Conservation (phyloP, 129 eudicot species). For the Escallonia herrerae region DNA sequence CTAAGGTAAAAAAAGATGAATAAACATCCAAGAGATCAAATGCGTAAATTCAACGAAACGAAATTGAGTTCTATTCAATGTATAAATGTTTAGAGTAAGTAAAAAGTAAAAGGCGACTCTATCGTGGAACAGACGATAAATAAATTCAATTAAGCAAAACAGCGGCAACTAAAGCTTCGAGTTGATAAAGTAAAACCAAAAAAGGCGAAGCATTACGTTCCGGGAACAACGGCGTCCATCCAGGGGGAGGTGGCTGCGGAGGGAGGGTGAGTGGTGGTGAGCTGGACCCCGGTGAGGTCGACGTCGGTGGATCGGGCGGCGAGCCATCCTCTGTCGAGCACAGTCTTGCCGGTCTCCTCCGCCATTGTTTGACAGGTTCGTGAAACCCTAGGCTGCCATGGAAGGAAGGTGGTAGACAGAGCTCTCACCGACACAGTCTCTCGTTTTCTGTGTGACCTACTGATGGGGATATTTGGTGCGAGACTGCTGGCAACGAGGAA, state of each 20-base stretch:
- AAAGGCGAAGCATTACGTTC: slow-evolving; percentile 48
- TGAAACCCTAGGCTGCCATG: too few relatives aligned
- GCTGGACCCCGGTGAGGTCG: slow-evolving; percentile 67
- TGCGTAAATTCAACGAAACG: too few relatives aligned
- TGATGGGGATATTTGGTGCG: too few relatives aligned
- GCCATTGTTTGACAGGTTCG: slow-evolving; percentile 2
- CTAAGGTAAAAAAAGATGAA: too few relatives aligned
- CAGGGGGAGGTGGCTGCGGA: slow-evolving; percentile 35
- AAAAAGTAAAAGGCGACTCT: background rate
- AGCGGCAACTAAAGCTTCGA: background rate
- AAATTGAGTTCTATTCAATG: background rate
- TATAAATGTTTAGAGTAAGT: background rate
- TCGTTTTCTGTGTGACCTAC: too few relatives aligned
- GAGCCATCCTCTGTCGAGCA: slow-evolving; percentile 67
- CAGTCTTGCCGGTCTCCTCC: slow-evolving; percentile 56
- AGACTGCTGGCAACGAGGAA: too few relatives aligned
- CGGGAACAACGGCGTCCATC: slow-evolving; percentile 87
- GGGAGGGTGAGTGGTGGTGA: slow-evolving; percentile 81
- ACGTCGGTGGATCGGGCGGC: slow-evolving; percentile 93
- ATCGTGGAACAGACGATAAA: background rate
- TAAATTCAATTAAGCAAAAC: background rate
- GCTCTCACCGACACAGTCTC: too few relatives aligned
- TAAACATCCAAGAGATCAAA: background rate
- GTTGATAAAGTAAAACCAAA: background rate
- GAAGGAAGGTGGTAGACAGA: too few relatives aligned